A percentile compares a stretch with the other conserved stretches of the same genome.
Conservation (phyloP, 2,329 filamentous ascomycete species). For the Cladophialophora carrionii region DNA sequence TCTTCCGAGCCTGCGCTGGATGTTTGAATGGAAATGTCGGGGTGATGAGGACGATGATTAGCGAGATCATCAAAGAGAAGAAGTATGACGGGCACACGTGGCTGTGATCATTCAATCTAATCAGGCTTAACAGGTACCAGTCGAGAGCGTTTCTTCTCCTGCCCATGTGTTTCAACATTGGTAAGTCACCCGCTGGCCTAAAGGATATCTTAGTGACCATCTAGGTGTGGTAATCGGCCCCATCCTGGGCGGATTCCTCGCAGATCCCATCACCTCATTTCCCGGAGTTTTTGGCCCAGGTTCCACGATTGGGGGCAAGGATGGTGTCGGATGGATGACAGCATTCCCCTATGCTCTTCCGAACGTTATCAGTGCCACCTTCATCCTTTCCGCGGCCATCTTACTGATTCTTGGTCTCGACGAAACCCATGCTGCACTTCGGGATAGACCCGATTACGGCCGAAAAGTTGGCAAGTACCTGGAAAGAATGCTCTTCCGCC, state of each 20-base stretch:
- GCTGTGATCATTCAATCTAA: conserved; percentile 42
- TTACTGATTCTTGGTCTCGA: conserved; percentile 67
- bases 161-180: conserved; percentile 71
- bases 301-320: conserved; percentile 59
- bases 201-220: neutral
- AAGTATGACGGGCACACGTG: conserved; percentile 55
- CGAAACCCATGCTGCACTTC: conserved; percentile 55
- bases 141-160: conserved; percentile 62
- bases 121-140: conserved; percentile 47
- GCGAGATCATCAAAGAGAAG: conserved; percentile 71
- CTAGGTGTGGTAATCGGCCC: conserved; percentile 48
- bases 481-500: conserved; percentile 39
- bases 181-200: conserved; percentile 40
- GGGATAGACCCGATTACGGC: conserved; percentile 48
- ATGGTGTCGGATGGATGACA: conserved; percentile 66
- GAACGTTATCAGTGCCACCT: conserved; percentile 66
- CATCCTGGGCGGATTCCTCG: conserved; percentile 66
- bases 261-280: conserved; percentile 66
- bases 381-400: conserved; percentile 60
- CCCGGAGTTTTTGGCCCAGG: conserved; percentile 65
- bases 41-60: conserved; percentile 74
- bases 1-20: conserved; percentile 69
- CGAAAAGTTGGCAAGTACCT: conserved; percentile 46
- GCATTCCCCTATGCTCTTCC: conserved; percentile 71
- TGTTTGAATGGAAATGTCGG: conserved; percentile 73